Percentiles rank a stretch among this genome's conserved stretches.
These are phyloP conservation scores for Pezicula carpinea DNA, from an alignment of 2,329 filamentous ascomycete species.

Conservation along the genomic window DNA sequence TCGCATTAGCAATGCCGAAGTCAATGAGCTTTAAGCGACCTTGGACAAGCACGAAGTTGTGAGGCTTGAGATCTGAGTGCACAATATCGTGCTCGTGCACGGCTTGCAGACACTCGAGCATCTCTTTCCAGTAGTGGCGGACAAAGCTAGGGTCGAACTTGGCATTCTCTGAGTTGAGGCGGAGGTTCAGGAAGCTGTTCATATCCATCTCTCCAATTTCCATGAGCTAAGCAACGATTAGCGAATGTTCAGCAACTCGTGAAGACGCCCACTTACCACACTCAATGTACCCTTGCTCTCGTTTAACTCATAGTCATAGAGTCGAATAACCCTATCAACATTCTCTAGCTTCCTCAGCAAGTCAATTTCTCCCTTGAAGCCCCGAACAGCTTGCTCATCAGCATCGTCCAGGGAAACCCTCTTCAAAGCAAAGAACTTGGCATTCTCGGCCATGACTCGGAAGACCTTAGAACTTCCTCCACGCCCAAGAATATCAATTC, in stretches of 20 bases:
- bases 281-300: slow-evolving; percentile 84
- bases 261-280: slow-evolving; percentile 53
- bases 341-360: slow-evolving; percentile 75
- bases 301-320: slow-evolving; percentile 93
- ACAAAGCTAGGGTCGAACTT: slow-evolving; percentile 85
- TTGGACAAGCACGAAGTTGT: slow-evolving; percentile 91
- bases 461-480: slow-evolving; percentile 95
- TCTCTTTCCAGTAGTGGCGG: slow-evolving; percentile 98
- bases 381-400: slow-evolving; percentile 76
- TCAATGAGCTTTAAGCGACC: slow-evolving; percentile 94
- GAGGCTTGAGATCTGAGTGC: slow-evolving; percentile 93
- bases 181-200: slow-evolving; percentile 74
- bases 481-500: slow-evolving; percentile 84
- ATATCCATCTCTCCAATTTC: slow-evolving; percentile 95
- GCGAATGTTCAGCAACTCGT: background rate
- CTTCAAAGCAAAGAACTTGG: slow-evolving; percentile 91
- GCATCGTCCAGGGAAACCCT: slow-evolving; percentile 86
- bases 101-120: slow-evolving; percentile 90
- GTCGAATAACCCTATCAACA: slow-evolving; percentile 83
- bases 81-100: slow-evolving; percentile 91
- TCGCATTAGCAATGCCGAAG: slow-evolving; percentile 97
- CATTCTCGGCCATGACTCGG: slow-evolving; percentile 94
- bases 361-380: slow-evolving; percentile 95
- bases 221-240: slow-evolving; percentile 63
- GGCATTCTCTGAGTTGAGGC: slow-evolving; percentile 66